These are phyloP conservation scores for Talaromyces sp. DNA, from an alignment of 2,329 filamentous ascomycete species.

Conservation along the genomic window DNA sequence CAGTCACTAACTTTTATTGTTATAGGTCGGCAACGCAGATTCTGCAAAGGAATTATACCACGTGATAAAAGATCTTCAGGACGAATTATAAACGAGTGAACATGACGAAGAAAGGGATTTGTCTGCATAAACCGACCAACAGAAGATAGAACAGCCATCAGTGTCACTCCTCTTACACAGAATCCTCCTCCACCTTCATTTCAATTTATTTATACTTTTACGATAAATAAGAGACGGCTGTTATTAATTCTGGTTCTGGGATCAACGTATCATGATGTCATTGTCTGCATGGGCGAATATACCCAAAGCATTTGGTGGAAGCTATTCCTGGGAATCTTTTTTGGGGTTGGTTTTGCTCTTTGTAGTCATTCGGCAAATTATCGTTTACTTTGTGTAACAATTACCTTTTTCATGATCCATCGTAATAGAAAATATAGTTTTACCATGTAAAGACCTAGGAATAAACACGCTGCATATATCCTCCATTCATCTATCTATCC, in stretches of 20 bases:
- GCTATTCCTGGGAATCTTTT: neutral
- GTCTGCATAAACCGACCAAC: neutral
- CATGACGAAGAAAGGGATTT: neutral
- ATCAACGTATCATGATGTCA: neutral
- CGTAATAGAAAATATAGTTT: neutral
- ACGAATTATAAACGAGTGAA: slow-evolving; percentile 31
- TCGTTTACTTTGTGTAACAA: neutral
- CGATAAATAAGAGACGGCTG: neutral
- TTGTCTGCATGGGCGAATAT: neutral
- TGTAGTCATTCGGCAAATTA: neutral
- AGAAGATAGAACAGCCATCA: slow-evolving; percentile 1
- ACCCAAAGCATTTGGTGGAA: slow-evolving; percentile 5
- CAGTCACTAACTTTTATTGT: neutral
- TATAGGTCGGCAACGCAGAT: slow-evolving; percentile 42
- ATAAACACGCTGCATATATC: neutral
- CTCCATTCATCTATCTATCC: neutral
- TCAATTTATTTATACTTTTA: neutral
- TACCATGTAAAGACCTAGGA: neutral
- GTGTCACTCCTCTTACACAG: neutral
- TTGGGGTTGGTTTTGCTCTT: neutral
- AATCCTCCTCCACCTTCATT: neutral
- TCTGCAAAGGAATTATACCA: slow-evolving; percentile 48
- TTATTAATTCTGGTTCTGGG: neutral
- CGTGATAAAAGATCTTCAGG: slow-evolving; percentile 41
- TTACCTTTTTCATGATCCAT: neutral